Base-by-base conservation (phyloP, 2,329 filamentous ascomycete genomes). In the Fusarium sp. region DNA sequence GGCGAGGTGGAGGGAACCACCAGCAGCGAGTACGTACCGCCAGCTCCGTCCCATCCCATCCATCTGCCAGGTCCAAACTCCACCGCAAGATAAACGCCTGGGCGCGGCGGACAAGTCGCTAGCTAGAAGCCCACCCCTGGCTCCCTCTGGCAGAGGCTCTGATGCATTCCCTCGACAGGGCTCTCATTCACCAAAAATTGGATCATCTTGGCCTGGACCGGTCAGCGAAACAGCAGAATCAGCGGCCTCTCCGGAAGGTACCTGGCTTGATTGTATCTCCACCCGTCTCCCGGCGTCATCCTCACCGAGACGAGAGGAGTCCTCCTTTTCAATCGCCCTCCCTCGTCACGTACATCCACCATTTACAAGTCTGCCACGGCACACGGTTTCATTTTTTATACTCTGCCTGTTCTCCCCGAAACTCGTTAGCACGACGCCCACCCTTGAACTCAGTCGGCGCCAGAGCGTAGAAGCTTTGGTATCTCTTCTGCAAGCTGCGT, bases 231-330 rank as follows among this genome's bases (percentile, higher is more conserved):
- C 54, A 73, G 71, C 62, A 50, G 18, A 72, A 66, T 59, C 50
- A 73, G 52, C 72, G 72, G 72, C 72, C 68, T 74, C 66, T 75
- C 72, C 72, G 72, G 68, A 72, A 45, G 60, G 72, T 74, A 48
- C 67, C 68, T 71, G 69, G 59, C 63, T 60, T 45, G 35, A 45
- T 60, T 68, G 48, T 43, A 56, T 39, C 70, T 72, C 68, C 68
- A 67, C 27, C 72, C 68, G 68, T 74, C 72, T 74, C 68, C 69
- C 69, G 69, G 65, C 72, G 72, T 67, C 71, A 63, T 74, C 68
- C 68, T 65, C 63, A 62, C 71, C 61, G 50, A 70, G 59, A 69
- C 71, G 57, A 50, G 23, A 58, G 34, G 20, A 23, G 23, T 41
- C 35, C 72, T 74, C 72, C 72, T 74, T 75, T 75, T 73, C 52